phyloP scores from a whole-genome alignment of 768 basidiomycete genomes.

The Coprinopsis cinerea region DNA sequence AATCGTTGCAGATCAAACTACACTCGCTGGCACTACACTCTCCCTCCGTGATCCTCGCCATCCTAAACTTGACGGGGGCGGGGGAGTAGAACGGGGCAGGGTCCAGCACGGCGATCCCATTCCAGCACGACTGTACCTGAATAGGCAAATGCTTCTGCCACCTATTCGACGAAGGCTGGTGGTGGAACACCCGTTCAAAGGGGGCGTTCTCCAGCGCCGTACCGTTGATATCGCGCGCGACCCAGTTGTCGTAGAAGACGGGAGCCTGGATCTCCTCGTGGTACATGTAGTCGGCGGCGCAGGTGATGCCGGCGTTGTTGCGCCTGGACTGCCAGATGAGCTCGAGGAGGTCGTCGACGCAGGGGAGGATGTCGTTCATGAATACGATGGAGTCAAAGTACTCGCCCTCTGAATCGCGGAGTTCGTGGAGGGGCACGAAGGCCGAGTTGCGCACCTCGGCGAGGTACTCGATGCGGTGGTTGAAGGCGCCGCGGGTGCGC shows the following conservation, averaged over 20 bases:
- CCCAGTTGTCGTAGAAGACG: slow-evolving; percentile 99
- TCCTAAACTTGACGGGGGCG: slow-evolving; percentile 89
- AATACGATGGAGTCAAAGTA: slow-evolving; percentile 96
- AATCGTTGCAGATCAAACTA: slow-evolving; percentile 96
- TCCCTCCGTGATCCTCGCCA: slow-evolving; percentile 82
- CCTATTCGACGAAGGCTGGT: slow-evolving; percentile 63
- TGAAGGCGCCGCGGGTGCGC: slow-evolving; percentile 92
- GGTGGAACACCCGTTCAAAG: slow-evolving; percentile 91
- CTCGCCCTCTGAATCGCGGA: slow-evolving; percentile 87
- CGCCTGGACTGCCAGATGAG: slow-evolving; percentile 91
- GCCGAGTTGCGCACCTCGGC: slow-evolving; percentile 99
- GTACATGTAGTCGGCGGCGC: slow-evolving; percentile 99
- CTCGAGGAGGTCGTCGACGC: slow-evolving; percentile 95
- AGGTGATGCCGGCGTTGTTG: slow-evolving; percentile 98
- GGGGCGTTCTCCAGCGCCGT: slow-evolving; percentile 98
- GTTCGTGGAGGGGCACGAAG: slow-evolving; percentile 90
- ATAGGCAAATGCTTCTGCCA: slow-evolving; percentile 92
- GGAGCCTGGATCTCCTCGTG: slow-evolving; percentile 91
- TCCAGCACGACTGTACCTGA: slow-evolving; percentile 98
- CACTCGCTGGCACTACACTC: slow-evolving; percentile 97
- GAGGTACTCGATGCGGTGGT: slow-evolving; percentile 99
- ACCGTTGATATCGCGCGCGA: slow-evolving; percentile 96
- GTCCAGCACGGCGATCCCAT: slow-evolving; percentile 92
- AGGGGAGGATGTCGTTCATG: slow-evolving; percentile 99
- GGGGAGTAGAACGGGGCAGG: slow-evolving; percentile 92